Percentiles rank a stretch among this genome's conserved stretches.
phyloP scores from a whole-genome alignment of 2,329 filamentous ascomycete species.

The Daldinia sp. region DNA sequence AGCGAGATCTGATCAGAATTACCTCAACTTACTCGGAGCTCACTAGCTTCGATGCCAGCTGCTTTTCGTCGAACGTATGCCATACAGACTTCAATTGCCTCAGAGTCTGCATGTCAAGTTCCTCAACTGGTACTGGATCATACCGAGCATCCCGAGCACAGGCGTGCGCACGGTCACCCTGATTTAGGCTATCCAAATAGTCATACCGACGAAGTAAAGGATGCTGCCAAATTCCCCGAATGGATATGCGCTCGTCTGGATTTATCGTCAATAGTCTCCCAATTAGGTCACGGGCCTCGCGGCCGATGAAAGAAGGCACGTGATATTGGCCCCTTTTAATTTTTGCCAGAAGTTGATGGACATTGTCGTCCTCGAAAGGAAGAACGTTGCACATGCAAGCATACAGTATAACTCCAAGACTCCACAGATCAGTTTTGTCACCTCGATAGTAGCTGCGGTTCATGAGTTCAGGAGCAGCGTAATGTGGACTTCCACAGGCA shows the following conservation, averaged over 20 bases:
- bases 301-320: conserved; percentile 72
- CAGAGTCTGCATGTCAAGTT: conserved; percentile 84
- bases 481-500: conserved; percentile 95
- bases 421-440: conserved; percentile 93
- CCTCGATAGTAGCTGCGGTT: conserved; percentile 77
- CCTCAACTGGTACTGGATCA: conserved; percentile 68
- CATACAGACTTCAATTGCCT: conserved; percentile 90
- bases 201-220: conserved; percentile 88
- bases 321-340: conserved; percentile 71
- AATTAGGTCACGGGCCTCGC: conserved; percentile 82
- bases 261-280: conserved; percentile 81
- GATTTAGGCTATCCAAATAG: conserved; percentile 75
- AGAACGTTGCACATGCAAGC: conserved; percentile 86
- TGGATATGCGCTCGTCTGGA: conserved; percentile 81
- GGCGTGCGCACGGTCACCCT: conserved; percentile 65
- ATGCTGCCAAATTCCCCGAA: conserved; percentile 87
- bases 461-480: conserved; percentile 93
- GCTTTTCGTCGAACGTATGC: conserved; percentile 84
- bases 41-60: conserved; percentile 76
- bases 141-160: conserved; percentile 72
- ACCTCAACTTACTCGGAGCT: conserved; percentile 68
- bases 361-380: conserved; percentile 79
- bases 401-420: conserved; percentile 88
- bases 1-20: neutral
- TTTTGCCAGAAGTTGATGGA: conserved; percentile 71